These are phyloP conservation scores for Epicoccum sorghinum DNA, from an alignment of 2,329 filamentous ascomycete genomes.

Conservation along the genomic window DNA sequence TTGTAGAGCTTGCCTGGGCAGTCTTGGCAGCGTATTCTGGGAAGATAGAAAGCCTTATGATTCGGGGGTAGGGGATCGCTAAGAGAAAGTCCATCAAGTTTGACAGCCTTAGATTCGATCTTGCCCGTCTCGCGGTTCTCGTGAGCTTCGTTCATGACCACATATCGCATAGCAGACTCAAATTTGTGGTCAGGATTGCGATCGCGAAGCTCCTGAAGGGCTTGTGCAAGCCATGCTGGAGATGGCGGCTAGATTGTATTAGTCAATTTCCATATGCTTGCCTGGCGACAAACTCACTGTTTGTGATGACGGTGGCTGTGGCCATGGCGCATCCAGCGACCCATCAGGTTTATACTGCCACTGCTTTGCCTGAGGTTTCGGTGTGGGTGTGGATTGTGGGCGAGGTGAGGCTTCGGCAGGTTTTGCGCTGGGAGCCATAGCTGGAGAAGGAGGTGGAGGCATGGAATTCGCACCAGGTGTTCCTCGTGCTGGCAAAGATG, in stretches of 20 bases:
- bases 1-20: constrained; percentile 95
- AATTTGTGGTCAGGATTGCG: constrained; percentile 82
- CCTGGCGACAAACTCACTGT: constrained; percentile 60
- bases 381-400: constrained; percentile 47
- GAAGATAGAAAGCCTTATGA: constrained; percentile 81
- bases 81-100: constrained; percentile 53
- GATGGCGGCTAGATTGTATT: constrained; percentile 71
- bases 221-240: constrained; percentile 81
- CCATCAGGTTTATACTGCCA: constrained; percentile 55
- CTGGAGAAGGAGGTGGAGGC: constrained; percentile 60
- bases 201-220: constrained; percentile 73
- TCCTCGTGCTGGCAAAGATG: constrained; percentile 54
- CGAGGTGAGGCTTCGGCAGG: constrained; percentile 40
- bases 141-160: constrained; percentile 69
- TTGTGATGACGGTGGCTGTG: constrained; percentile 63
- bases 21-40: constrained; percentile 88
- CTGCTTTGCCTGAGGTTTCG: constrained; percentile 37
- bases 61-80: constrained; percentile 64
- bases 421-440: constrained; percentile 45
- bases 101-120: constrained; percentile 55
- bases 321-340: constrained; percentile 68
- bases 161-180: constrained; percentile 90
- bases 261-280: constrained; percentile 12
- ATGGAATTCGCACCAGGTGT: constrained; percentile 61
- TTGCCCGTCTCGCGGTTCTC: constrained; percentile 62